Base-by-base conservation (phyloP, 805 yeast species). In the Pichia phayaonensis region DNA sequence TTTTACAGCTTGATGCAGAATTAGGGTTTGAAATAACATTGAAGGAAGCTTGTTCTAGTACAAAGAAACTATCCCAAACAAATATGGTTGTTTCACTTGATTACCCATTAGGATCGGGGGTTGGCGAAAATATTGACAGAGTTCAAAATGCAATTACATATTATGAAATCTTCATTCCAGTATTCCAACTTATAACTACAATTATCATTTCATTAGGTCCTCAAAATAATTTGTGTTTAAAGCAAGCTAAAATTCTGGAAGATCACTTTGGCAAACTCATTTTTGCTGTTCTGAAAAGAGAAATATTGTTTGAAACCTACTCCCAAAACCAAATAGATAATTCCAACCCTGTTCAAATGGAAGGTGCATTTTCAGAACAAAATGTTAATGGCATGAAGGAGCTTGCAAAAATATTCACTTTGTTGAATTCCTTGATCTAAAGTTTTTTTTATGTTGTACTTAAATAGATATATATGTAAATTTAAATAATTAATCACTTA, bases 131-230 rank as follows among this genome's bases (percentile, higher is more conserved):
- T 16, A 1, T 11, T 13, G 59, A 72, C 12, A 56, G 73, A 34
- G 56, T 12, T 46, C 50, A 20, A 29, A 61, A 59, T 10, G 42
- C 48, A 8, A 63, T 84, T 4, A 81, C 90, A 0, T 71, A 79
- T 46, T 82, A 79, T 61, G 95, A 86, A 52, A 68, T 86, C 20
- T 71, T 86, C 40, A 74, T 83, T 34, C 94, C 95, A 0, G 71
- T 84, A 2, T 84, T 88, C 63, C 95, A 86, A 59, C 68, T 89
- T 44, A 71, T 88, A 3, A 66, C 81, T 11, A 81, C 95, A 0
- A 70, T 86, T 8, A 67, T 85, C 4, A 69, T 90, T 11, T 79
- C 95, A 2, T 77, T 86, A 72, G 96, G 96, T 0, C 83, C 90
- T 5, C 81, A 83, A 42, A 87, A 87, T 64, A 74, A 72, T 52